These are phyloP conservation scores for Phaeosphaeria sp. DNA, from an alignment of 2,329 filamentous ascomycete genomes.

Conservation along the genomic window DNA sequence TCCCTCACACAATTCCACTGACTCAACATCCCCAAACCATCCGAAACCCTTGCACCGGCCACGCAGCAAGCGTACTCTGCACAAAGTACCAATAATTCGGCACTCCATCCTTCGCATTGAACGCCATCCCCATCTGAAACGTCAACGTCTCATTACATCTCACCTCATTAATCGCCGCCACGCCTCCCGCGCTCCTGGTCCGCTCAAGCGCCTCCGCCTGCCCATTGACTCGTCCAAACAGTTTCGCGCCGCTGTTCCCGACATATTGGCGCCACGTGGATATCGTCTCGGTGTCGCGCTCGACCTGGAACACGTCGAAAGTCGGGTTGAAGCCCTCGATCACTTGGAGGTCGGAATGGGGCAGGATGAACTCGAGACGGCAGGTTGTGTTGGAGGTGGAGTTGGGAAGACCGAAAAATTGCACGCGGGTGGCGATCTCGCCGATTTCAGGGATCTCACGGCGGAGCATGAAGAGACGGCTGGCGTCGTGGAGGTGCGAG, in stretches of 20 bases:
- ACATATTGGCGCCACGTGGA: slow-evolving; percentile 34
- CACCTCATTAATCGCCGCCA: slow-evolving; percentile 23
- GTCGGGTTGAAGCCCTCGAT: slow-evolving; percentile 29
- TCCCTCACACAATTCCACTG: not conserved
- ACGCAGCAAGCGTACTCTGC: slow-evolving; percentile 30
- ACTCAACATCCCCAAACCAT: slow-evolving; percentile 33
- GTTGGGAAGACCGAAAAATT: slow-evolving; percentile 22
- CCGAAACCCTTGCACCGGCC: slow-evolving; percentile 35
- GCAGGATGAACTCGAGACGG: slow-evolving; percentile 36
- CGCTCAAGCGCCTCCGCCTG: slow-evolving; percentile 18
- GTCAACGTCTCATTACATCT: slow-evolving; percentile 36
- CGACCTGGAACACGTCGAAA: slow-evolving; percentile 35
- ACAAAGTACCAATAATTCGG: slow-evolving; percentile 41
- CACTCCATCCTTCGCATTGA: slow-evolving; percentile 13
- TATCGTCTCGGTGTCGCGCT: slow-evolving; percentile 12
- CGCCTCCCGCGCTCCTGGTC: slow-evolving; percentile 21
- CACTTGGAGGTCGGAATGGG: slow-evolving; percentile 12
- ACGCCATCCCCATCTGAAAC: slow-evolving; percentile 39
- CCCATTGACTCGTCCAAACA: slow-evolving; percentile 34
- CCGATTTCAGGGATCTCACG: slow-evolving; percentile 23
- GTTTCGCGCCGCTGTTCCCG: slow-evolving; percentile 3
- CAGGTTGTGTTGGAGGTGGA: slow-evolving; percentile 23
- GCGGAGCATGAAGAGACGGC: slow-evolving; percentile 38
- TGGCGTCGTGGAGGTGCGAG: slow-evolving; percentile 24
- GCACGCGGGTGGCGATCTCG: slow-evolving; percentile 34